A percentile compares a stretch with the other conserved stretches of the same genome.
phyloP scores from a whole-genome alignment of 2,329 filamentous ascomycete genomes.

The Stachybotrys elegans region DNA sequence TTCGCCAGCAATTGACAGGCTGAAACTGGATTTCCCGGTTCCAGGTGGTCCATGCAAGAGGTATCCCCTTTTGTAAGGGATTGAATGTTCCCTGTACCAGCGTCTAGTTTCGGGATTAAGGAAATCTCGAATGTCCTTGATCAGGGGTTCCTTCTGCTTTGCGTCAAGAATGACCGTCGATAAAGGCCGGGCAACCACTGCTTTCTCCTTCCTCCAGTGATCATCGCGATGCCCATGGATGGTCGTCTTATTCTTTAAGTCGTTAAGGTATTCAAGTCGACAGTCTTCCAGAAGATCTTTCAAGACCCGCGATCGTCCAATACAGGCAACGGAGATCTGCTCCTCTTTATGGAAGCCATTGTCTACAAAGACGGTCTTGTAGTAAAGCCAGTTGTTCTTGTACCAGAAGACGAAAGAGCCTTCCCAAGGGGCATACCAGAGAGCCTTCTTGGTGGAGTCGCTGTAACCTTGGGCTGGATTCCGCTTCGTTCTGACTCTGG shows the following conservation, averaged over 20 bases:
- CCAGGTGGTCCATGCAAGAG: constrained; percentile 33
- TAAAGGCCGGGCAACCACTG: constrained; percentile 13
- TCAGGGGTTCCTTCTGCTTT: constrained; percentile 12
- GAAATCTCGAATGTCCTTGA: constrained; percentile 29
- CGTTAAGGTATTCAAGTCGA: constrained; percentile 20
- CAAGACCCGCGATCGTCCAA: constrained; percentile 16
- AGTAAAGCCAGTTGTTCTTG: constrained; percentile 9
- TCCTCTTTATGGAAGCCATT: constrained; percentile 13
- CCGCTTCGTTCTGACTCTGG: constrained; percentile 1
- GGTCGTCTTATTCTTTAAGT: constrained; percentile 20
- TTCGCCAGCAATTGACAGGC: constrained; percentile 27
- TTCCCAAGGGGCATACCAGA: constrained; percentile 7
- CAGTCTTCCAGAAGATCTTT: constrained; percentile 24
- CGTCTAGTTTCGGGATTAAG: constrained; percentile 21
- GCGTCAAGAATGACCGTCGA: constrained; percentile 13
- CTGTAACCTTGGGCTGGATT: not conserved
- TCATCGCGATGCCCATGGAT: constrained; percentile 22
- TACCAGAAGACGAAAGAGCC: constrained; percentile 9
- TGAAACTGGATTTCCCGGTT: constrained; percentile 33
- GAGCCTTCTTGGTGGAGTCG: constrained; percentile 8
- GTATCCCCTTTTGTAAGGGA: constrained; percentile 28
- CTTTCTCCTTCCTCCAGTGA: constrained; percentile 16
- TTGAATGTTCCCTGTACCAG: constrained; percentile 24
- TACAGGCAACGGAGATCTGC: constrained; percentile 18
- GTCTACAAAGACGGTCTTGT: constrained; percentile 6